Percentiles rank a stretch among this genome's conserved stretches.
phyloP scores from a whole-genome alignment of 1,284 basidiomycete species.

The Leccinum fallax region DNA sequence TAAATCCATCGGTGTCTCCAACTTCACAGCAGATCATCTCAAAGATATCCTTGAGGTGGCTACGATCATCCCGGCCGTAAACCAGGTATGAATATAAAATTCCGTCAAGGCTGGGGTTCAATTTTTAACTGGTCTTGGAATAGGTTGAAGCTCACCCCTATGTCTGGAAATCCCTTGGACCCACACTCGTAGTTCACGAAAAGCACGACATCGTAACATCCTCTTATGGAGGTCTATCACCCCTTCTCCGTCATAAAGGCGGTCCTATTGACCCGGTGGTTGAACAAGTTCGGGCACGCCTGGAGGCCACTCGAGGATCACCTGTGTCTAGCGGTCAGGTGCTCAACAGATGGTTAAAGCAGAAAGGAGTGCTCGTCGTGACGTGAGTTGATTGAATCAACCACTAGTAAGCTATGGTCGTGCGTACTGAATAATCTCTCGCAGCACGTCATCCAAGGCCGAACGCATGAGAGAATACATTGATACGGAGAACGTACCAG shows the following conservation, averaged over 20 bases:
- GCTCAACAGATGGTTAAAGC: constrained; percentile 61
- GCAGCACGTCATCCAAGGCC: constrained; percentile 71
- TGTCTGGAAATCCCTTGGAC: constrained; percentile 58
- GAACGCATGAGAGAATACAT: constrained; percentile 71
- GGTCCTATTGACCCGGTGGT: constrained; percentile 58
- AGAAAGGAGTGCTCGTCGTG: constrained; percentile 62
- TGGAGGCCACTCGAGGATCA: constrained; percentile 46
- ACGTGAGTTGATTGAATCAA: constrained; percentile 53
- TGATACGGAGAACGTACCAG: constrained; percentile 53
- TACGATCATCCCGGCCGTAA: constrained; percentile 67
- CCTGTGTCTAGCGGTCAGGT: constrained; percentile 57
- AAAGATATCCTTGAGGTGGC: constrained; percentile 61
- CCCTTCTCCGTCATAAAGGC: constrained; percentile 44
- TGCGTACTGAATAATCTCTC: constrained; percentile 9
- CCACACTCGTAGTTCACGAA: constrained; percentile 56
- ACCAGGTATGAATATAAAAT: constrained; percentile 58
- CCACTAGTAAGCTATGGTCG: background rate
- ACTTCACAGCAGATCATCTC: constrained; percentile 73
- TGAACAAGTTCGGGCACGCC: constrained; percentile 48
- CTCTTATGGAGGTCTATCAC: constrained; percentile 68
- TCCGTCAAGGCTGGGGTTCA: background rate
- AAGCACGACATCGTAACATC: constrained; percentile 67
- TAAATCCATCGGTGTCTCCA: constrained; percentile 84
- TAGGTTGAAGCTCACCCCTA: constrained; percentile 86
- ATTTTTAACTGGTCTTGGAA: constrained; percentile 12